Percentiles rank a stretch among this genome's conserved stretches.
Conservation (phyloP, 257 asterid species). For the Solanum sitiens region DNA sequence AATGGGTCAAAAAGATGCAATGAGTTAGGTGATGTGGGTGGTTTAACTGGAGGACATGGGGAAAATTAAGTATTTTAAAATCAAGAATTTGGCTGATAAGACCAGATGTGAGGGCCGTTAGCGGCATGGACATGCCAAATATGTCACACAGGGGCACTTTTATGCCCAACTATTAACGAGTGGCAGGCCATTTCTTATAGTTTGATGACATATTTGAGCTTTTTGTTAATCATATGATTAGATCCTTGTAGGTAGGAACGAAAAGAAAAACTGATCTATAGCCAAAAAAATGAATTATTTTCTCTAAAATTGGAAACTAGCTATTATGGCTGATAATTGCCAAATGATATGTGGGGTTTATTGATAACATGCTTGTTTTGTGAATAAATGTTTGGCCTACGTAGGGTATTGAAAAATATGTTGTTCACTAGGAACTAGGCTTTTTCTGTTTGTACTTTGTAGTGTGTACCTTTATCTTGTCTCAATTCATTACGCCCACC, state of each 20-base stretch:
- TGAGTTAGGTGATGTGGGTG: neutral
- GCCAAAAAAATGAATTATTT: no score
- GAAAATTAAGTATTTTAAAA: neutral
- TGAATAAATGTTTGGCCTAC: neutral
- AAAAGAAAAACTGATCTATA: no score
- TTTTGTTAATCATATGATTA: no score
- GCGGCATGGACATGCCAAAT: neutral
- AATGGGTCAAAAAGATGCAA: neutral
- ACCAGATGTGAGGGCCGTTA: neutral
- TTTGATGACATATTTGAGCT: no score
- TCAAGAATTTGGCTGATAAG: neutral
- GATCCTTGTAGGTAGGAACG: no score
- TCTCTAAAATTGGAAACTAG: no score
- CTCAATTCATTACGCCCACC: neutral
- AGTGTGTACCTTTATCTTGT: neutral
- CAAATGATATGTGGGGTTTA: no score
- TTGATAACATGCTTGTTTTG: neutral
- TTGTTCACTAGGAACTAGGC: neutral
- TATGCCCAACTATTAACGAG: neutral
- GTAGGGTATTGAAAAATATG: neutral
- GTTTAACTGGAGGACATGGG: neutral
- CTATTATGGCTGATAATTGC: no score
- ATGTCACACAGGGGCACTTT: neutral
- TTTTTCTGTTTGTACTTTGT: neutral
- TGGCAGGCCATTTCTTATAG: no score